A percentile compares a stretch with the other conserved stretches of the same genome.
Evolutionary conservation across 345 rosid species (phyloP).

Genomic region (Eucalyptus marginata): DNA sequence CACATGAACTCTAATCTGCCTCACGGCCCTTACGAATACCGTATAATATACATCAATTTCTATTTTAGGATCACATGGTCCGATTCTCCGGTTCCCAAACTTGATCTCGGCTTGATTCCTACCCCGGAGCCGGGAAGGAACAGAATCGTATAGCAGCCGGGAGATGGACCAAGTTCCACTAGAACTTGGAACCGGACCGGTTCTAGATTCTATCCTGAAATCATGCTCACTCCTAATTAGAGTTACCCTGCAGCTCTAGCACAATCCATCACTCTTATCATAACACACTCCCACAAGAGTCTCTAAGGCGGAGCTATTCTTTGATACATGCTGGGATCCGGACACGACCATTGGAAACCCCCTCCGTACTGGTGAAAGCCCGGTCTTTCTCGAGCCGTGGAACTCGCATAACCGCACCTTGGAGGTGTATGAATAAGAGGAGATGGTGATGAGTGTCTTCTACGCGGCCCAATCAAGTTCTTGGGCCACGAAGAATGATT

Average conservation of each 20-base stretch:
- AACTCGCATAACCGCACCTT: fast-evolving
- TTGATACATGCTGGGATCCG: not conserved
- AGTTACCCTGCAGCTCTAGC: not conserved
- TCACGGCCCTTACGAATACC: too few species aligned
- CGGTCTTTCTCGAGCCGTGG: not conserved
- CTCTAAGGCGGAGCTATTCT: not conserved
- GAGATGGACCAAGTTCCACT: too few species aligned
- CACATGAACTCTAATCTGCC: too few species aligned
- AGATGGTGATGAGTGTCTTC: not conserved
- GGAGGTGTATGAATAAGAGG: not conserved
- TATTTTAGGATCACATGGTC: too few species aligned
- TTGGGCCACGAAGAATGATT: not conserved
- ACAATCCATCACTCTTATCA: not conserved
- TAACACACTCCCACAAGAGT: not conserved
- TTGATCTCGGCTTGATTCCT: too few species aligned
- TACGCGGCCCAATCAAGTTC: not conserved
- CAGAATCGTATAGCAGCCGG: fast-evolving
- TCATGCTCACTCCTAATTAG: not conserved
- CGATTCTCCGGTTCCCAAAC: fast-evolving
- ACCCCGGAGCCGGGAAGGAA: too few species aligned
- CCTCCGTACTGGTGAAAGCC: not conserved
- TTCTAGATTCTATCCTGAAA: fast-evolving
- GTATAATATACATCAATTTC: too few species aligned
- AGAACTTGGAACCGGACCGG: fast-evolving
- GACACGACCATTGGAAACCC: not conserved